Conservation (phyloP, 495 filamentous ascomycete genomes). For the Podospora sp. region DNA sequence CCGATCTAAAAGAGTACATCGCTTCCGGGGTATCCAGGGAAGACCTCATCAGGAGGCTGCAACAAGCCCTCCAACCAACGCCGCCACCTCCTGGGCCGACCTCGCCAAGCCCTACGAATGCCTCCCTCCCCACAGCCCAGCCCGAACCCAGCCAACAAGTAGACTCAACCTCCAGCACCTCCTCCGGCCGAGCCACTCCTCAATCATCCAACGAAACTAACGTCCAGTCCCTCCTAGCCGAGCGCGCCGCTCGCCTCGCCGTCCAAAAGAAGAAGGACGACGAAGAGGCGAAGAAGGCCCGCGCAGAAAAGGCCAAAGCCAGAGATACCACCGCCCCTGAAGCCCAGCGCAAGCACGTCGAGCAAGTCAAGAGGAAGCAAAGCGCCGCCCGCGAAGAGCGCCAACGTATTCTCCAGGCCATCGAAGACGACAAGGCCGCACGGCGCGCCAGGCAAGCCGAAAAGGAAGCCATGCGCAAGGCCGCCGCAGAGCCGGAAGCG, state of each 20-base stretch:
- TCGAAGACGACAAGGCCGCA: slow-evolving; percentile 69
- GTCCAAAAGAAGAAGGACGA: slow-evolving; percentile 37
- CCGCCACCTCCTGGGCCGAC: not conserved
- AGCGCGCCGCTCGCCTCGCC: slow-evolving; percentile 32
- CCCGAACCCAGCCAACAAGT: not conserved
- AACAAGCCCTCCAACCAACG: slow-evolving; percentile 37
- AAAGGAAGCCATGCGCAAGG: slow-evolving; percentile 45
- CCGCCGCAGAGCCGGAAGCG: slow-evolving; percentile 15
- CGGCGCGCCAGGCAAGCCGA: slow-evolving; percentile 56
- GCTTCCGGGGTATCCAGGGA: slow-evolving; percentile 58
- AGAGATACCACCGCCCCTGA: slow-evolving; percentile 41
- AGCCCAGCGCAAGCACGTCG: slow-evolving; percentile 45
- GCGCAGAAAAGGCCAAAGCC: slow-evolving; percentile 35
- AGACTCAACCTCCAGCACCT: slow-evolving; percentile 4
- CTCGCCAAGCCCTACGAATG: not conserved
- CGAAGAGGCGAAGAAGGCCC: slow-evolving; percentile 33
- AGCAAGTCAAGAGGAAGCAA: slow-evolving; percentile 52
- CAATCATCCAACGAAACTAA: slow-evolving; percentile 25
- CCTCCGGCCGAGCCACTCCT: slow-evolving; percentile 22
- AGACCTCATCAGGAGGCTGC: slow-evolving; percentile 57
- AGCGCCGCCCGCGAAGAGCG: slow-evolving; percentile 62
- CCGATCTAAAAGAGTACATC: slow-evolving; percentile 66
- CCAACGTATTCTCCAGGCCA: slow-evolving; percentile 60
- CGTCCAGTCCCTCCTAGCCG: slow-evolving; percentile 29
- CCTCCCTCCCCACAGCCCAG: not conserved